Evolutionary conservation across 371 early-diverging fungal genomes (phyloP).

Genomic region (Blakeslea trispora): DNA sequence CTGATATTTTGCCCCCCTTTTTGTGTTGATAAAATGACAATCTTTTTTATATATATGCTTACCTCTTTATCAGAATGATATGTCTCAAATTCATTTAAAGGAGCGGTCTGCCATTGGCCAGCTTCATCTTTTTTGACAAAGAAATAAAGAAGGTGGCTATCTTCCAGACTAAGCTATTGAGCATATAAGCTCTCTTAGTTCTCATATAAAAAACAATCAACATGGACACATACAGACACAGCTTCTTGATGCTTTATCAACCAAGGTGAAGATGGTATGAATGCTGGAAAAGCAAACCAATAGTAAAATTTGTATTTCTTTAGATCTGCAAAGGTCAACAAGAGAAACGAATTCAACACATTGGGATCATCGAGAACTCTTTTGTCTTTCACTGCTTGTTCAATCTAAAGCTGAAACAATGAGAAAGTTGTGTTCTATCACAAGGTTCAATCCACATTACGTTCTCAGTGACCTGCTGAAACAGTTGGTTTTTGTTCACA

Average conservation of each 20-base stretch:
- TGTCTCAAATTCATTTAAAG: slow-evolving; percentile 38
- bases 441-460: slow-evolving; percentile 71
- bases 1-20: too few species aligned
- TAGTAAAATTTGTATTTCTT: slow-evolving; percentile 93
- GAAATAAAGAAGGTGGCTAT: slow-evolving; percentile 5
- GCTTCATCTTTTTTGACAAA: slow-evolving; percentile 9
- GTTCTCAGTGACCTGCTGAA: slow-evolving; percentile 62
- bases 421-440: too few species aligned
- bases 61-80: slow-evolving; percentile 15
- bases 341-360: slow-evolving; percentile 65
- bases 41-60: background rate
- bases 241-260: background rate
- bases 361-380: slow-evolving; percentile 63
- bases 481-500: slow-evolving; percentile 71
- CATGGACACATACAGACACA: background rate
- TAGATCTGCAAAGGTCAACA: slow-evolving; percentile 89
- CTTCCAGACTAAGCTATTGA: background rate
- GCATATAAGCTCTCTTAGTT: too few species aligned
- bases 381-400: slow-evolving; percentile 68
- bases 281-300: slow-evolving; percentile 92
- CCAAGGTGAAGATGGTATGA: slow-evolving; percentile 51
- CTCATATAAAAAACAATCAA: too few species aligned
- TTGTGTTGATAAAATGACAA: too few species aligned
- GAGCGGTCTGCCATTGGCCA: slow-evolving; percentile 18
- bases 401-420: too few species aligned